Conservation (phyloP, 1,284 basidiomycete species). For the Filobasidium uniguttulatum region DNA sequence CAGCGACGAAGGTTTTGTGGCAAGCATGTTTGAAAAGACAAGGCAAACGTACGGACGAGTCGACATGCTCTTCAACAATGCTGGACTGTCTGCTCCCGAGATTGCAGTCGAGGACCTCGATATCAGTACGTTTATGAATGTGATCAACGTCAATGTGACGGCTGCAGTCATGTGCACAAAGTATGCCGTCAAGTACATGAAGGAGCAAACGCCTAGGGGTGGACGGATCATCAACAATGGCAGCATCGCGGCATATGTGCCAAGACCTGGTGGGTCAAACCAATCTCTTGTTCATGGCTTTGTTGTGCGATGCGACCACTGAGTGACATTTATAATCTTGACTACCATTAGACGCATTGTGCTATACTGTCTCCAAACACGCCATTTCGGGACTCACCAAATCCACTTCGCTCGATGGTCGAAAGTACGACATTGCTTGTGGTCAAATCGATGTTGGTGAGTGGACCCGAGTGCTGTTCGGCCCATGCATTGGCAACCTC, state of each 20-base stretch:
- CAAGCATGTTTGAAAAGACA: constrained; percentile 46
- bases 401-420: constrained; percentile 58
- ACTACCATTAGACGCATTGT: constrained; percentile 38
- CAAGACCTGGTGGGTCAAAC: constrained; percentile 45
- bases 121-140: constrained; percentile 48
- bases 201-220: constrained; percentile 54
- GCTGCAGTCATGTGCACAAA: constrained; percentile 62
- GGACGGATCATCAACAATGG: constrained; percentile 78
- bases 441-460: constrained; percentile 68
- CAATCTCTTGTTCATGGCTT: background rate
- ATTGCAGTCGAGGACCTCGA: constrained; percentile 52
- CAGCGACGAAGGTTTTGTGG: constrained; percentile 47
- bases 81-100: constrained; percentile 44
- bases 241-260: constrained; percentile 54
- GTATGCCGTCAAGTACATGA: constrained; percentile 62
- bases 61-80: constrained; percentile 61
- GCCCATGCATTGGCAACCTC: background rate
- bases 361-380: constrained; percentile 66
- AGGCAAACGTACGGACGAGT: constrained; percentile 47
- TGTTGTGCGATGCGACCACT: background rate
- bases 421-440: constrained; percentile 55
- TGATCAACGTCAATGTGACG: constrained; percentile 56
- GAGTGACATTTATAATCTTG: background rate
- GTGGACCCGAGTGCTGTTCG: constrained; percentile 1
- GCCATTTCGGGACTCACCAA: constrained; percentile 62